Conservation (phyloP, 2,329 filamentous ascomycete species). For the Pyricularia sp. region DNA sequence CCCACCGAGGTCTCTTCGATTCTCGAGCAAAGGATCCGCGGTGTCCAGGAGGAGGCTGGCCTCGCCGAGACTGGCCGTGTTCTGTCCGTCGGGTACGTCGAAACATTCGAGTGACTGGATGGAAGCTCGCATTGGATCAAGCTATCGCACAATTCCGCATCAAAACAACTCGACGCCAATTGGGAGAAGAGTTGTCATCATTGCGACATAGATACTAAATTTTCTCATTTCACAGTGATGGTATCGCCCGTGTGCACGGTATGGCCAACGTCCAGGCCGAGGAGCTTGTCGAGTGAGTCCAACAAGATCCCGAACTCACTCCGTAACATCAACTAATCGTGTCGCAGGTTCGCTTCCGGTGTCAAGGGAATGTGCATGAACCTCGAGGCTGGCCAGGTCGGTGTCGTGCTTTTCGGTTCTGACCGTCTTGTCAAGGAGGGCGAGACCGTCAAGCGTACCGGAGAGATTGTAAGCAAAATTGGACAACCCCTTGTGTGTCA, state of each 20-base stretch:
- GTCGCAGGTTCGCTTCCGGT: constrained; percentile 85
- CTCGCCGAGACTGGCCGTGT: constrained; percentile 98
- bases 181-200: background rate
- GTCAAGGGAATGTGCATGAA: constrained; percentile 99
- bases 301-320: constrained; percentile 2
- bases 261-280: constrained; percentile 99
- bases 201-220: background rate
- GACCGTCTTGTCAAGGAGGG: constrained; percentile 99
- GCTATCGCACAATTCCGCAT: background rate
- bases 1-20: constrained; percentile 99
- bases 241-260: constrained; percentile 99
- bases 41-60: constrained; percentile 92
- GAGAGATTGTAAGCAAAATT: constrained; percentile 78
- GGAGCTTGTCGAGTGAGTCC: constrained; percentile 96
- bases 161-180: background rate
- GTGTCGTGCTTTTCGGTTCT: constrained; percentile 99
- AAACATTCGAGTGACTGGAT: constrained; percentile 3
- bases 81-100: constrained; percentile 92
- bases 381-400: constrained; percentile 99
- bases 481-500: constrained; percentile 1
- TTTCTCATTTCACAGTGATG: constrained; percentile 65
- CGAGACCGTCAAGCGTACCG: constrained; percentile 99
- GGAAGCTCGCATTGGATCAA: background rate
- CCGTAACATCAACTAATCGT: constrained; percentile 12
- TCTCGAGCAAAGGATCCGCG: constrained; percentile 97